Base-by-base conservation (phyloP, 2,329 filamentous ascomycete species). In the Colletotrichum echinochloae region DNA sequence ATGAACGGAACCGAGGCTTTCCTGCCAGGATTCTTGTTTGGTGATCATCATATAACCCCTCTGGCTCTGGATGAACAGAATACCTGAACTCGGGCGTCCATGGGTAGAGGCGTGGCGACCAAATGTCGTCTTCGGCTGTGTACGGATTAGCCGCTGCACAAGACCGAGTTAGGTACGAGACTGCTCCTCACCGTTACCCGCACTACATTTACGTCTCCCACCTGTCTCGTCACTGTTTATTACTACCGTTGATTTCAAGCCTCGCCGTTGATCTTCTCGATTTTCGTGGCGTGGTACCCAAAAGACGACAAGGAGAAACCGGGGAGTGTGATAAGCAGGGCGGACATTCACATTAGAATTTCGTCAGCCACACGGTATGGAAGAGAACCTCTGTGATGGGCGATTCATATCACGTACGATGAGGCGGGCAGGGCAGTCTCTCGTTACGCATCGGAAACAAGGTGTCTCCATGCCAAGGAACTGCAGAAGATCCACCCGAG, bases 401-500 rank as follows among this genome's bases (percentile, higher is more conserved):
- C 23, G n/a, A 5, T 28, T 23, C 23, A 16, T 57, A 11, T 8
- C 20, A 28, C 60, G 39, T 65, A 57, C 41, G 35, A 68, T 52
- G 28, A 57, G 33, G 44, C 41, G n/a, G n/a, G 33, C 51, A 39
- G 33, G n/a, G 41, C 35, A 30, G 33, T 18, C 20, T 33, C 16
- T 48, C 33, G 28, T 37, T 44, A 41, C 35, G 51, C 51, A 51
- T 33, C 18, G 44, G 3, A 52, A 26, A 52, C 51, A 46, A 64
- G 51, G 41, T 44, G 18, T 44, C 60, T 9, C 37, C n/a, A n/a
- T 30, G 49, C 60, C 33, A 62, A 57, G 41, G n/a, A 56, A 33
- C 33, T 49, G 33, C 26, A 12, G 51, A 6, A 37, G n/a, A 60
- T 62, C 26, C 26, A 37, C 41, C 39, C 41, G 6, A 35, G 57